These are phyloP conservation scores for Venustampulla echinocandica DNA, from an alignment of 495 filamentous ascomycete species.

Conservation along the genomic window DNA sequence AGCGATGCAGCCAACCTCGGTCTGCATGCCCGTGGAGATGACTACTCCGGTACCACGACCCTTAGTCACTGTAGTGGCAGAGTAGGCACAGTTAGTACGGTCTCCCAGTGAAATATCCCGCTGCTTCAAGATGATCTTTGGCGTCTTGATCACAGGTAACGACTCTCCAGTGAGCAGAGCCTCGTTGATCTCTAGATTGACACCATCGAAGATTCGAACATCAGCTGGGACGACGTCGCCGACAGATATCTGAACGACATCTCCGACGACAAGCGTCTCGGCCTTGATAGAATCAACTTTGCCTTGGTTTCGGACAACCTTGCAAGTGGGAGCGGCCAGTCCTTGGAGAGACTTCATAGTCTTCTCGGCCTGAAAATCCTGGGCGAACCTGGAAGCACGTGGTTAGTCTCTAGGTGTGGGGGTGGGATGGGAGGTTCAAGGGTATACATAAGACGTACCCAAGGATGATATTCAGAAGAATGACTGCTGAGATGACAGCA, in stretches of 20 bases:
- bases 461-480: slow-evolving; percentile 61
- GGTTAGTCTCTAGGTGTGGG: slow-evolving; percentile 1
- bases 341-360: slow-evolving; percentile 61
- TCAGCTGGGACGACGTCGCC: slow-evolving; percentile 69
- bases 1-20: slow-evolving; percentile 65
- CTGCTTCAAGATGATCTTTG: slow-evolving; percentile 29
- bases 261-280: slow-evolving; percentile 56
- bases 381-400: slow-evolving; percentile 42
- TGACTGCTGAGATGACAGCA: slow-evolving; percentile 65
- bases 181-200: slow-evolving; percentile 68
- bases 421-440: background rate
- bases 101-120: slow-evolving; percentile 54
- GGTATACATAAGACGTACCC: slow-evolving; percentile 33
- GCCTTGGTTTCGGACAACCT: slow-evolving; percentile 55
- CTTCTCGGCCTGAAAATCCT: slow-evolving; percentile 67
- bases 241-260: slow-evolving; percentile 59
- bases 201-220: slow-evolving; percentile 53
- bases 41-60: slow-evolving; percentile 61
- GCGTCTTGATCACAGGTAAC: slow-evolving; percentile 57
- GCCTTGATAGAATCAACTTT: slow-evolving; percentile 48
- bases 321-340: slow-evolving; percentile 60
- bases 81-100: slow-evolving; percentile 61
- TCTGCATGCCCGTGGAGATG: slow-evolving; percentile 63
- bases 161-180: slow-evolving; percentile 71
- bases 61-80: slow-evolving; percentile 62